Percentiles rank a stretch among this genome's conserved stretches.
phyloP scores from a whole-genome alignment of 2,329 filamentous ascomycete genomes.

The Aspergillus vadensis region DNA sequence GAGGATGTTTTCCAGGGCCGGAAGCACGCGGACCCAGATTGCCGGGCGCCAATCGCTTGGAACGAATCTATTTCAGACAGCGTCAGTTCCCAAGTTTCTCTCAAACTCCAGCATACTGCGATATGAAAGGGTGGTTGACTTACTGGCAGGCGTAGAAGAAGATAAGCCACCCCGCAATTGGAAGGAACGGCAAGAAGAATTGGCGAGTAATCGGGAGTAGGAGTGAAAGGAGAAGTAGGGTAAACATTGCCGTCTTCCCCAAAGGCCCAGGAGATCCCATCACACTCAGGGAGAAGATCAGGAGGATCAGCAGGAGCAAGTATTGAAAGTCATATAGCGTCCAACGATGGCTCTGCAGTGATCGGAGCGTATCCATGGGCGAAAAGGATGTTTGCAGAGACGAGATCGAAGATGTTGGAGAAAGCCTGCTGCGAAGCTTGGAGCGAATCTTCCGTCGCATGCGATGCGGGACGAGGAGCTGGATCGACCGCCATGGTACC shows the following conservation, averaged over 20 bases:
- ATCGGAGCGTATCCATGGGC: slow-evolving; percentile 72
- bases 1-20: slow-evolving; percentile 91
- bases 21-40: slow-evolving; percentile 93
- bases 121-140: slow-evolving; percentile 44
- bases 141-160: slow-evolving; percentile 94
- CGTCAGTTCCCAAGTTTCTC: slow-evolving; percentile 21
- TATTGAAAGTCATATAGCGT: slow-evolving; percentile 84
- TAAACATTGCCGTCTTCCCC: slow-evolving; percentile 72
- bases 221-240: slow-evolving; percentile 68
- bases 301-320: slow-evolving; percentile 69
- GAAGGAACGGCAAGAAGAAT: slow-evolving; percentile 84
- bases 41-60: slow-evolving; percentile 83
- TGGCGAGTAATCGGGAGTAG: slow-evolving; percentile 83
- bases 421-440: slow-evolving; percentile 66
- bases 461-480: slow-evolving; percentile 61
- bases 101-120: neutral
- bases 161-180: slow-evolving; percentile 82
- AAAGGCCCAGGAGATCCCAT: slow-evolving; percentile 77
- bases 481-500: slow-evolving; percentile 53
- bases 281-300: slow-evolving; percentile 80
- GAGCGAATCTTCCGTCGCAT: slow-evolving; percentile 69
- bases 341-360: slow-evolving; percentile 78
- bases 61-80: slow-evolving; percentile 68
- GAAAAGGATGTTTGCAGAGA: slow-evolving; percentile 80
- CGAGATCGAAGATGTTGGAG: slow-evolving; percentile 72